A percentile compares a stretch with the other conserved stretches of the same genome.
Evolutionary conservation across 2,329 filamentous ascomycete species (phyloP).

Genomic region (Fusarium verrucosum): DNA sequence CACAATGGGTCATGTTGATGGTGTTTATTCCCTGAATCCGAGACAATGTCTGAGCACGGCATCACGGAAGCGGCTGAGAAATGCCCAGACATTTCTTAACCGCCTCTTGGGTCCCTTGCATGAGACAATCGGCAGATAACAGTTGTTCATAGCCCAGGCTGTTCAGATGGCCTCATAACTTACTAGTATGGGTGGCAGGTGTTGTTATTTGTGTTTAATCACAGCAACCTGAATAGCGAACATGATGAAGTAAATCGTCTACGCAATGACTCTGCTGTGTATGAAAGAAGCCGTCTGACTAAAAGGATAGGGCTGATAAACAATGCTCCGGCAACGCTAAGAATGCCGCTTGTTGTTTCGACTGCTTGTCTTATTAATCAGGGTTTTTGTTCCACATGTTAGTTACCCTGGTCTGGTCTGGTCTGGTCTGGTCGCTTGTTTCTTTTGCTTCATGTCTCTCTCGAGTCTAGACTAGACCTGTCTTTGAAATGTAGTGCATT

Average conservation of each 20-base stretch:
- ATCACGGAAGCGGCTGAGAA: slow-evolving; percentile 1
- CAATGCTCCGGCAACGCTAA: slow-evolving; percentile 7
- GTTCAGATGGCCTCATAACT: too few relatives aligned
- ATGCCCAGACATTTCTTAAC: slow-evolving; percentile 9
- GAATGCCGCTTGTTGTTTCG: slow-evolving; percentile 9
- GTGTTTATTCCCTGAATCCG: background rate
- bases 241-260: background rate
- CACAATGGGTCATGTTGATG: background rate
- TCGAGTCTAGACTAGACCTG: background rate
- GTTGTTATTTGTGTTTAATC: background rate
- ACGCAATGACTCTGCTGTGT: background rate
- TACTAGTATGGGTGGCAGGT: background rate
- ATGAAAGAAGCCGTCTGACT: background rate
- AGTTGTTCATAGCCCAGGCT: too few relatives aligned
- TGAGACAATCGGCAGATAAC: background rate
- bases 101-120: background rate
- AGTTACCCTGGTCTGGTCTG: too few relatives aligned
- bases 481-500: background rate
- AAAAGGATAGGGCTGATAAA: slow-evolving; percentile 13
- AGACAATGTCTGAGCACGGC: background rate
- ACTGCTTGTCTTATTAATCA: slow-evolving; percentile 3
- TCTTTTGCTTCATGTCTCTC: slow-evolving; percentile 14
- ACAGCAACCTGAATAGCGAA: background rate
- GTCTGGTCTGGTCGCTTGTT: slow-evolving; percentile 7
- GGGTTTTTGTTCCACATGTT: background rate